Percentiles rank a stretch among this genome's conserved stretches.
phyloP scores from a whole-genome alignment of 1,284 basidiomycete species.

The Ganoderma lucidum region DNA sequence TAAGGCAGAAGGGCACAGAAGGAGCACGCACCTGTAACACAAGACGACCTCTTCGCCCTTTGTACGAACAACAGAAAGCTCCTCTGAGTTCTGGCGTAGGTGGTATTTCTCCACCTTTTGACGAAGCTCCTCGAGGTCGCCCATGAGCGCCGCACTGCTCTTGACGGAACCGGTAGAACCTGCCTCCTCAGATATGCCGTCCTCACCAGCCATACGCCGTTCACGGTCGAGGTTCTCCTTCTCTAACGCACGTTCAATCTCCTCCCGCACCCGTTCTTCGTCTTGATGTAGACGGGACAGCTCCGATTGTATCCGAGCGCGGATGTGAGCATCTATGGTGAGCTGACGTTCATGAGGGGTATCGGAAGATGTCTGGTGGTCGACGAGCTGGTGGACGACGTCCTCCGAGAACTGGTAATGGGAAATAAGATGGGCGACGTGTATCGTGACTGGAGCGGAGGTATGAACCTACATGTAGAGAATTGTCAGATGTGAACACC shows the following conservation, averaged over 20 bases:
- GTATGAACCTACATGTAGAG: conserved; percentile 62
- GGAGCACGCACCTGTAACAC: conserved; percentile 73
- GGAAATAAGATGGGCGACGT: conserved; percentile 15
- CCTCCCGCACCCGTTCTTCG: conserved; percentile 68
- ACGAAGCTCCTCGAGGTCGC: conserved; percentile 77
- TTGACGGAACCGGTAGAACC: conserved; percentile 54
- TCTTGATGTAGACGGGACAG: conserved; percentile 66
- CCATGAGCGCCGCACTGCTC: conserved; percentile 67
- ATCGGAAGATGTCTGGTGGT: conserved; percentile 62
- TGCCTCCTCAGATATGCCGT: conserved; percentile 40
- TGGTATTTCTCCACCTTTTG: conserved; percentile 80
- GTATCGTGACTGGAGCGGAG: neutral
- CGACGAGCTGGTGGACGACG: conserved; percentile 78
- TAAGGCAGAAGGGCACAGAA: conserved; percentile 9
- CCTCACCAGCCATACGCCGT: conserved; percentile 55
- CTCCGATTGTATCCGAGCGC: conserved; percentile 71
- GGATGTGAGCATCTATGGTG: conserved; percentile 74
- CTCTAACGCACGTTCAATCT: conserved; percentile 77
- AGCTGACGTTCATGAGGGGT: conserved; percentile 72
- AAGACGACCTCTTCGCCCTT: conserved; percentile 66
- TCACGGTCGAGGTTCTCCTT: conserved; percentile 84
- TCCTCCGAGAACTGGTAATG: conserved; percentile 72
- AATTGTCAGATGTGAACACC: conserved; percentile 67
- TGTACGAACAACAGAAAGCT: conserved; percentile 64
- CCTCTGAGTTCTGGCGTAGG: conserved; percentile 59